A percentile compares a stretch with the other conserved stretches of the same genome.
Conservation (phyloP, 2,329 filamentous ascomycete genomes). For the Chrysosporium keratinophilum region DNA sequence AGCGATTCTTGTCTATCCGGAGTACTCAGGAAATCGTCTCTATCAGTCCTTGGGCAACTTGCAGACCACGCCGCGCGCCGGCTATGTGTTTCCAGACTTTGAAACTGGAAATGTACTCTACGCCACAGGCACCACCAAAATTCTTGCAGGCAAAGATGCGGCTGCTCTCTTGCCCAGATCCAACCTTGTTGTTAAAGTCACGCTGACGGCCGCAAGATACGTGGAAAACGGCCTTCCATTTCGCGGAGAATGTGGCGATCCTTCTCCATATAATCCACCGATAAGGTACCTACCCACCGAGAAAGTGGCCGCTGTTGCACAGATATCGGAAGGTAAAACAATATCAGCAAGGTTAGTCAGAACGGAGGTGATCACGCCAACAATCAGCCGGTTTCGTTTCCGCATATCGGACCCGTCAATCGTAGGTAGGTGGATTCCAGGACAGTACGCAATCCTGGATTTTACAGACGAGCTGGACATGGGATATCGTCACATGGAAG, state of each 20-base stretch:
- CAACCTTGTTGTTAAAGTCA: slow-evolving; percentile 62
- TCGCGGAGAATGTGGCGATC: slow-evolving; percentile 48
- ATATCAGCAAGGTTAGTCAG: slow-evolving; percentile 45
- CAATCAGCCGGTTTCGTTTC: slow-evolving; percentile 56
- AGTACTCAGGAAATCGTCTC: slow-evolving; percentile 73
- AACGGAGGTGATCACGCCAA: slow-evolving; percentile 54
- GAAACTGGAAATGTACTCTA: slow-evolving; percentile 63
- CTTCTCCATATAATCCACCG: slow-evolving; percentile 69
- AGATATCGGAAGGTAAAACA: slow-evolving; percentile 21
- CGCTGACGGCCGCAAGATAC: slow-evolving; percentile 50
- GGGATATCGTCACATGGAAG: slow-evolving; percentile 74
- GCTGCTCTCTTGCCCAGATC: slow-evolving; percentile 54
- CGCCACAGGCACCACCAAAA: slow-evolving; percentile 56
- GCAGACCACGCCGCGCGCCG: slow-evolving; percentile 53
- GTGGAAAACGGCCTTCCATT: slow-evolving; percentile 59
- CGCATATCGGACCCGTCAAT: slow-evolving; percentile 32
- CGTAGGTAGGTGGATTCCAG: slow-evolving; percentile 49
- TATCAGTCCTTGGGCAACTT: slow-evolving; percentile 80
- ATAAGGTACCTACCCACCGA: slow-evolving; percentile 57
- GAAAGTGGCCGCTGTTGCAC: slow-evolving; percentile 23
- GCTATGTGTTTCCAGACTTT: slow-evolving; percentile 65
- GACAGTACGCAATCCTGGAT: slow-evolving; percentile 68
- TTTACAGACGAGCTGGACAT: slow-evolving; percentile 58
- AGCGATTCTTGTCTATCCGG: slow-evolving; percentile 59
- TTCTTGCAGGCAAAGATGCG: slow-evolving; percentile 56